These are phyloP conservation scores for Bruguiera sexangula DNA, from an alignment of 345 rosid species.

Conservation along the genomic window DNA sequence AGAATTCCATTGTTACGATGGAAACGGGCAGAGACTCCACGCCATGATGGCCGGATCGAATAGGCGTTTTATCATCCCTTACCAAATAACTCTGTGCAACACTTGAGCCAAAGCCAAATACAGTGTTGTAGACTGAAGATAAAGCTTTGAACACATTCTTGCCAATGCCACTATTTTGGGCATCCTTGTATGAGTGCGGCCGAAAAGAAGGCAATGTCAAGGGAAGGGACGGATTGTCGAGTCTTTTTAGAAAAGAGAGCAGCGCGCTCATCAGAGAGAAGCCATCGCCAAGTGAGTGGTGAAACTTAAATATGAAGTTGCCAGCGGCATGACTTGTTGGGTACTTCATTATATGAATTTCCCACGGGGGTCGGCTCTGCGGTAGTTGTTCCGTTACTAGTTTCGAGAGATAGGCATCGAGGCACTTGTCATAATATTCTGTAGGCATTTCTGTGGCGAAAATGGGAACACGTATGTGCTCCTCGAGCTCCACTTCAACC, in stretches of 20 bases:
- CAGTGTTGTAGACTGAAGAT: constrained; percentile 16
- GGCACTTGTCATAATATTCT: constrained; percentile 29
- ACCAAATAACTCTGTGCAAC: constrained; percentile 35
- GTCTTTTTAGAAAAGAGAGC: constrained; percentile 49
- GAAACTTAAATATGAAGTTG: constrained; percentile 43
- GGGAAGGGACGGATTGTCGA: constrained; percentile 42
- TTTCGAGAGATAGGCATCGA: constrained; percentile 33
- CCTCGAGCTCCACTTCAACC: constrained; percentile 32
- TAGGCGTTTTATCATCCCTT: constrained; percentile 34
- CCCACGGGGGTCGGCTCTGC: constrained; percentile 48
- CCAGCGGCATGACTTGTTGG: constrained; percentile 42
- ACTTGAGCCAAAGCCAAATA: constrained; percentile 34
- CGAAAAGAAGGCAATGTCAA: constrained; percentile 37
- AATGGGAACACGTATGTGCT: constrained; percentile 33
- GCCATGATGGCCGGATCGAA: constrained; percentile 32
- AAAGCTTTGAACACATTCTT: constrained; percentile 3
- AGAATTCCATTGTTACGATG: constrained; percentile 26
- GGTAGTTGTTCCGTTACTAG: constrained; percentile 32
- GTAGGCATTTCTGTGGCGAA: constrained; percentile 30
- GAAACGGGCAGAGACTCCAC: constrained; percentile 36
- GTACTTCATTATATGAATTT: constrained; percentile 46
- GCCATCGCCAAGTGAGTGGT: constrained; percentile 64
- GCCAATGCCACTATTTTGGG: neutral
- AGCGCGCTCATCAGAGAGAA: constrained; percentile 54
- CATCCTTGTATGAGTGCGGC: neutral